Evolutionary conservation across 1,284 basidiomycete genomes (phyloP), one percentile per base, ranked within the genome.

Genomic region (Lentinula novae-zelandiae): DNA sequence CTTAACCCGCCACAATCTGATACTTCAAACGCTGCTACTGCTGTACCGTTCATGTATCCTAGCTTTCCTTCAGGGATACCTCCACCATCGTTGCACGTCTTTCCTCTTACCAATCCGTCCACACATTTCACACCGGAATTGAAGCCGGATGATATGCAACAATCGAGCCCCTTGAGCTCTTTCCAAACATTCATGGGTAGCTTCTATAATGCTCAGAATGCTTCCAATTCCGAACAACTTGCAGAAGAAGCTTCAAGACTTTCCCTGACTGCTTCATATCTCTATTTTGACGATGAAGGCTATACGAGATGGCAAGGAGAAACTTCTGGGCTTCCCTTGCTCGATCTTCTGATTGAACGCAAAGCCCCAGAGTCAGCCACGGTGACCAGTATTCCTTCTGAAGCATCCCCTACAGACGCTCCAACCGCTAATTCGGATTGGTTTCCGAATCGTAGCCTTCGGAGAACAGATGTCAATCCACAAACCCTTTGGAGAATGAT

Each of bases 241-340:
- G 73, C 73, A 9, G 88, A 87, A 42, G 85, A 87, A 40, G 75
- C 80, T 0, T 77, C 85, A 5, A 80, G 83, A 20, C 80, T 85
- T 71, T 84, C 86, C 0, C 71, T 90, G 40, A 82, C 86, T 0
- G 86, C 88, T 0, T 89, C 88, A 0, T 92, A 92, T 69, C 79
- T 92, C 20, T 92, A 92, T 69, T 85, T 90, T 61, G 90, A 92
- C 65, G 90, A 92, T 68, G 89, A 92, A 70, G 90, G 90, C 0
- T 89, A 86, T 69, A 90, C 90, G 0, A 78, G 90, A 60, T 93
- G 90, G 90, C 90, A 93, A 75, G 93, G 93, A 38, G 92, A 95
- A 68, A 92, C 92, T 0, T 95, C 93, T 2, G 93, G 93, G 13
- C 81, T 95, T 2, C 93, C 93, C 1, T 81, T 95, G 12, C 82